A percentile compares a stretch with the other conserved stretches of the same genome.
These are phyloP conservation scores for Gnaphalium uliginosum DNA, from an alignment of 129 eudicot genomes.

Conservation along the genomic window DNA sequence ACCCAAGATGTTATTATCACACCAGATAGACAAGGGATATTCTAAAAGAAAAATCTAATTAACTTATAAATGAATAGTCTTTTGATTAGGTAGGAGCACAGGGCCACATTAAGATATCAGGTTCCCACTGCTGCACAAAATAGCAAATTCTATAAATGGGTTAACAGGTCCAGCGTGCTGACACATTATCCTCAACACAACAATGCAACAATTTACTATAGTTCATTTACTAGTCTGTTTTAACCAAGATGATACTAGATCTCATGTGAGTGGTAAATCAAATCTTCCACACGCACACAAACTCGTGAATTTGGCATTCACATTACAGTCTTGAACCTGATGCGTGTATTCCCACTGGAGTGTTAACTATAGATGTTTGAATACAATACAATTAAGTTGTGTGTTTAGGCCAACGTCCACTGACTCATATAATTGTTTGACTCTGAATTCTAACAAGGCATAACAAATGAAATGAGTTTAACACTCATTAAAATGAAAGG, in stretches of 20 bases:
- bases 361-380: neutral
- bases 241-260: neutral
- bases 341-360: neutral
- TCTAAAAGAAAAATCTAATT: neutral
- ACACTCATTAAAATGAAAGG: too few relatives aligned
- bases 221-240: neutral
- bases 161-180: neutral
- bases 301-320: slow-evolving; percentile 1
- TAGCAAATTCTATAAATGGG: neutral
- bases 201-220: neutral
- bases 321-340: neutral
- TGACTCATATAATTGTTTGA: too few relatives aligned
- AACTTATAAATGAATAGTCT: neutral
- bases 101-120: neutral
- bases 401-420: slow-evolving; percentile 12
- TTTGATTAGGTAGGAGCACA: neutral
- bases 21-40: neutral
- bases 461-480: too few relatives aligned
- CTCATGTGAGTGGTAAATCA: neutral
- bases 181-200: neutral
- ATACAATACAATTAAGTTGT: neutral
- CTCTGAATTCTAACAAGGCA: too few relatives aligned
- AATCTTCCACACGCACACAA: neutral
- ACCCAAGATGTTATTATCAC: neutral
- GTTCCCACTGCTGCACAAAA: neutral